Base-by-base conservation (phyloP, 441 rosid genomes). In the Croton laevigatus region DNA sequence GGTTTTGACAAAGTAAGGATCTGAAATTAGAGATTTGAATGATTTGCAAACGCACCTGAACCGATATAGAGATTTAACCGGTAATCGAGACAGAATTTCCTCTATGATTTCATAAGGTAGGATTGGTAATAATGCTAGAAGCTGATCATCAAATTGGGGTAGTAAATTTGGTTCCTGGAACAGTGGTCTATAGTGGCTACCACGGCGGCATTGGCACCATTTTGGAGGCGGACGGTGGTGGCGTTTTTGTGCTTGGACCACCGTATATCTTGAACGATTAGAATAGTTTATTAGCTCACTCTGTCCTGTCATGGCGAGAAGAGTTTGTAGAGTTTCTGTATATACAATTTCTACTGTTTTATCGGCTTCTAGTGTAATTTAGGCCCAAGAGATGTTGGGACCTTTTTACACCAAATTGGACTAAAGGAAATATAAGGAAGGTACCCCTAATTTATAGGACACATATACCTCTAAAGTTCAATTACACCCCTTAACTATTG, bases 31-130 rank as follows among this genome's bases (percentile, higher is more conserved):
- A 17, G 73, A 8, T 20, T 46, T 53, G 34, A 69, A 74, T 42
- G 65, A 63, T 53, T 64, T 74, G 45, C 38, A 74, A 53, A 74
- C 71, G 37, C 76, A 72, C 49, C 70, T 65, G 59, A 71, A 71
- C 23, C 5, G 36, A 55, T 32, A 9, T 2, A 71, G 53, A 53
- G 76, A 49, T 64, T 68, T 53, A 6, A 65, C 78, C 0, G 78
- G 81, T 23, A 78, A 45, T 5, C 58, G 54, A 12, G 65, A 67
- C 38, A 78, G 52, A 12, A 74, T 71, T 38, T 78, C 71, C 8
- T 13, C 27, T 13, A 78, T 20, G 19, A 78, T 44, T n/a, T 74
- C 78, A 19, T n/a, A 27, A 6, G 73, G 78, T 6, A 78, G 54
- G 57, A 2, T 27, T 3, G 61, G 38, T 13, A 42, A n/a, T 14